phyloP scores from a whole-genome alignment of 2,329 filamentous ascomycete genomes.

The Diaporthe capsici region DNA sequence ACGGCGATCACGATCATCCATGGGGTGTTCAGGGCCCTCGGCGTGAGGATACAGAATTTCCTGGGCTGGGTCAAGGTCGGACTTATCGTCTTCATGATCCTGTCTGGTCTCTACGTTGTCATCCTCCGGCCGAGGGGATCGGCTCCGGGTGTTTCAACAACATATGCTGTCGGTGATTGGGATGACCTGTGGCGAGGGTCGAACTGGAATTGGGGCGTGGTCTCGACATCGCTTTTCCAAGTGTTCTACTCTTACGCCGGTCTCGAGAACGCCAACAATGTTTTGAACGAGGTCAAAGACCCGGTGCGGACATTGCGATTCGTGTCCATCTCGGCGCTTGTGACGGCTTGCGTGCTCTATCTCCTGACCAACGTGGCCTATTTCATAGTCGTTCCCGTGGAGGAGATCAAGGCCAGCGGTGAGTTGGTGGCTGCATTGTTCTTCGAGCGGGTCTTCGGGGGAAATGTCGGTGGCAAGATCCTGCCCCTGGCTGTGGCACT shows the following conservation, averaged over 20 bases:
- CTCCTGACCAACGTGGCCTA: slow-evolving; percentile 74
- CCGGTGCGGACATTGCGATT: slow-evolving; percentile 76
- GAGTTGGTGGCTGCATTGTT: slow-evolving; percentile 78
- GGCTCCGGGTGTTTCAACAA: not conserved
- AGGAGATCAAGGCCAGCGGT: slow-evolving; percentile 76
- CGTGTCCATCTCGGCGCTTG: slow-evolving; percentile 71
- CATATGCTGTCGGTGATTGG: not conserved
- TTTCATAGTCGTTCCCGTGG: slow-evolving; percentile 75
- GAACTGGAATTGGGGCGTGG: slow-evolving; percentile 21
- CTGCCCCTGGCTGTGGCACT: slow-evolving; percentile 64
- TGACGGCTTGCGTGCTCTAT: slow-evolving; percentile 75
- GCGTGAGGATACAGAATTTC: slow-evolving; percentile 68
- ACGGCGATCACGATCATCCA: slow-evolving; percentile 69
- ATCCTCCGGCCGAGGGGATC: not conserved
- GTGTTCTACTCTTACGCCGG: slow-evolving; percentile 80
- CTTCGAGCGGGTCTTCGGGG: slow-evolving; percentile 76
- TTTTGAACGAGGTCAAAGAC: slow-evolving; percentile 79
- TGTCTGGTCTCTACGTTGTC: slow-evolving; percentile 72
- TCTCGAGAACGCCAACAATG: slow-evolving; percentile 75
- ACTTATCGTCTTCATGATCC: slow-evolving; percentile 72
- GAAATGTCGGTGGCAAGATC: slow-evolving; percentile 45
- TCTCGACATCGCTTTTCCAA: slow-evolving; percentile 74
- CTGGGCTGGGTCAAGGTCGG: slow-evolving; percentile 76
- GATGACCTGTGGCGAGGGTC: slow-evolving; percentile 2
- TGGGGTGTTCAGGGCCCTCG: slow-evolving; percentile 51